phyloP scores from a whole-genome alignment of 768 basidiomycete genomes.

The Xerocomellus chrysenteron region DNA sequence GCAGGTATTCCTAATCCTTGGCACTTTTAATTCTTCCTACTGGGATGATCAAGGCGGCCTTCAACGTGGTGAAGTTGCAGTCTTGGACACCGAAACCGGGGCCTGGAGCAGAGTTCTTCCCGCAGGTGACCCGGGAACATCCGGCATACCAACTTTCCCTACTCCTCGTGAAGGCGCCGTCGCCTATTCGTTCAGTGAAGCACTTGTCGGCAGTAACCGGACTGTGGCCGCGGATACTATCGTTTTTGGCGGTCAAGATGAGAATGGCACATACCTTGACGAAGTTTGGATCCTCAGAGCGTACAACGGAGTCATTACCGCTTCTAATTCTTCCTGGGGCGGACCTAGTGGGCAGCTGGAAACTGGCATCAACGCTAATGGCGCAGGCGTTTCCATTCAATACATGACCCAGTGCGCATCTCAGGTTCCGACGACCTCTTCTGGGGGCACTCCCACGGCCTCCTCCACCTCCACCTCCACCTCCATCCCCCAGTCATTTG shows the following conservation, averaged over 20 bases:
- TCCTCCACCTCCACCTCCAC: constrained; percentile 5
- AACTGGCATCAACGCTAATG: constrained; percentile 63
- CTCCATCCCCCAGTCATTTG: constrained; percentile 18
- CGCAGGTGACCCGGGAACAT: constrained; percentile 62
- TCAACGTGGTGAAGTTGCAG: constrained; percentile 69
- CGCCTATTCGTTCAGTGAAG: constrained; percentile 51
- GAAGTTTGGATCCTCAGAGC: constrained; percentile 80
- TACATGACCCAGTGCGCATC: constrained; percentile 64
- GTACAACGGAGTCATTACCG: constrained; percentile 60
- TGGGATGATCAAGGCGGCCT: constrained; percentile 70
- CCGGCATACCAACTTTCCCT: constrained; percentile 52
- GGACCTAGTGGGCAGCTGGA: constrained; percentile 63
- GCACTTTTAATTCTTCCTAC: constrained; percentile 57
- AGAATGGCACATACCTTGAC: constrained; percentile 60
- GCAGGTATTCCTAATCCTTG: constrained; percentile 70
- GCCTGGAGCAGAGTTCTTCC: constrained; percentile 74
- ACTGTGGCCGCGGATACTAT: constrained; percentile 61
- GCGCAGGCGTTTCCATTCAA: constrained; percentile 60
- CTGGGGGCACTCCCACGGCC: constrained; percentile 11
- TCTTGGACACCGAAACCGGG: constrained; percentile 59
- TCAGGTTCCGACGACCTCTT: constrained; percentile 25
- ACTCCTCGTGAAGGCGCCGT: constrained; percentile 70
- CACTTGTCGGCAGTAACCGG: constrained; percentile 57
- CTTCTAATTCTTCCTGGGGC: constrained; percentile 60
- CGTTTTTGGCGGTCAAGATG: constrained; percentile 76